These are phyloP conservation scores for Aspergillus fijiensis DNA, from an alignment of 2,329 filamentous ascomycete genomes.

Conservation along the genomic window DNA sequence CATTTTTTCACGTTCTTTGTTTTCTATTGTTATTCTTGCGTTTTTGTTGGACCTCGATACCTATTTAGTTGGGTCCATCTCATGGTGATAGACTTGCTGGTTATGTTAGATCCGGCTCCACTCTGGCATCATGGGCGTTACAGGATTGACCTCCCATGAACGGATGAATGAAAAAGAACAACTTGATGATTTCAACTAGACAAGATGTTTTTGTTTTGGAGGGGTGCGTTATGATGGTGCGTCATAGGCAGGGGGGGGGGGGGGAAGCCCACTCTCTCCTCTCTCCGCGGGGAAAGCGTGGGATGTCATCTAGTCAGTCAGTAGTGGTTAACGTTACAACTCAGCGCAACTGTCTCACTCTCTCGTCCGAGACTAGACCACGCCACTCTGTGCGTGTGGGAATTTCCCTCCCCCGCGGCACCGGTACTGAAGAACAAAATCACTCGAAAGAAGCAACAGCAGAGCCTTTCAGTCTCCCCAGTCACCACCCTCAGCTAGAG, in stretches of 20 bases:
- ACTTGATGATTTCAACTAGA: neutral
- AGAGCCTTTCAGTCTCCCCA: too few relatives aligned
- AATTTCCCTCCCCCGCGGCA: too few relatives aligned
- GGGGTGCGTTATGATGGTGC: neutral
- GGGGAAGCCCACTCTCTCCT: neutral
- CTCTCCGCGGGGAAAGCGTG: neutral
- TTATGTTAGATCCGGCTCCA: slow-evolving; percentile 16
- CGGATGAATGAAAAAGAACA: slow-evolving; percentile 5
- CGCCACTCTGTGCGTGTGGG: too few relatives aligned
- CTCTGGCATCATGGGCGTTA: slow-evolving; percentile 34
- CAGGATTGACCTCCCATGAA: slow-evolving; percentile 8
- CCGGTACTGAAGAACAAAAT: too few relatives aligned
- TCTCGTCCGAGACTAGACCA: neutral
- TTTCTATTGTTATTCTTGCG: slow-evolving; percentile 8
- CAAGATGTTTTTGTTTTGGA: neutral
- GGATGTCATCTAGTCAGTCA: neutral
- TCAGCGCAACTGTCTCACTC: too few relatives aligned
- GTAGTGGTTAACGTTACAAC: neutral
- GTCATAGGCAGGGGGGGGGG: neutral
- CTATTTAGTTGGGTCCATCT: slow-evolving; percentile 11
- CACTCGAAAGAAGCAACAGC: too few relatives aligned
- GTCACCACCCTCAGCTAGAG: too few relatives aligned
- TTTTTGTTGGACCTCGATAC: slow-evolving; percentile 10
- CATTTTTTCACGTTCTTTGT: slow-evolving; percentile 1
- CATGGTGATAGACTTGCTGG: slow-evolving; percentile 22